A percentile compares a stretch with the other conserved stretches of the same genome.
phyloP scores from a whole-genome alignment of 805 yeast genomes.

The Ogataea ganodermae region DNA sequence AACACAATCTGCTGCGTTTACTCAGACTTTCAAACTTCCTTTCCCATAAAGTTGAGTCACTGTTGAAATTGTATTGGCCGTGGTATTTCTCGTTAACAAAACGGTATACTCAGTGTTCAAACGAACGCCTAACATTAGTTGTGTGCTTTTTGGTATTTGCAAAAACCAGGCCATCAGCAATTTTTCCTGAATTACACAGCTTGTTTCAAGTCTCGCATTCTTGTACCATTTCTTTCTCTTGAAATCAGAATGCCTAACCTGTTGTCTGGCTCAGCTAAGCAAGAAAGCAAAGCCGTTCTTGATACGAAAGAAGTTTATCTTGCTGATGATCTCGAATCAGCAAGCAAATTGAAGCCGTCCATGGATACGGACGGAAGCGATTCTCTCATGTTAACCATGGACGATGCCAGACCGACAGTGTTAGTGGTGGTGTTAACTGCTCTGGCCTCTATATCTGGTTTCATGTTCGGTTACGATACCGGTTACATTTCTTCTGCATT shows the following conservation, averaged over 20 bases:
- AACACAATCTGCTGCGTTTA: too few species aligned
- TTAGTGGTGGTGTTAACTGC: constrained; percentile 70
- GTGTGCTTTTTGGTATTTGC: too few species aligned
- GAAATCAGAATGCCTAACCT: not conserved
- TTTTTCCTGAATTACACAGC: not conserved
- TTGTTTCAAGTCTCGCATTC: not conserved
- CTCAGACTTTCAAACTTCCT: too few species aligned
- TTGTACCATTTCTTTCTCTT: not conserved
- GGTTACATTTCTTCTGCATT: constrained; percentile 95
- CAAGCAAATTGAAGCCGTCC: constrained; percentile 2
- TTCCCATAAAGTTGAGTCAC: too few species aligned
- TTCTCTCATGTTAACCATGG: constrained; percentile 27
- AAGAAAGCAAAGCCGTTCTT: not conserved
- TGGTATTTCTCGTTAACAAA: too few species aligned
- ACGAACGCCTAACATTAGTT: too few species aligned
- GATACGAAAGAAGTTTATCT: not conserved
- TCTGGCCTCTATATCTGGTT: constrained; percentile 88
- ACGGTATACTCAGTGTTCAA: too few species aligned
- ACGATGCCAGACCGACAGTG: constrained; percentile 55
- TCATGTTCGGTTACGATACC: constrained; percentile 97
- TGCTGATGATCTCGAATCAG: constrained; percentile 9
- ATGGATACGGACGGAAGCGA: constrained; percentile 10
- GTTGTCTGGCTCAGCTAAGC: not conserved
- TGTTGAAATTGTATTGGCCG: too few species aligned
- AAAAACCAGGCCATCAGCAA: not conserved